Evolutionary conservation across 495 filamentous ascomycete genomes (phyloP), one percentile per base, ranked within the genome.

Genomic region (Lentithecium fluviatile): DNA sequence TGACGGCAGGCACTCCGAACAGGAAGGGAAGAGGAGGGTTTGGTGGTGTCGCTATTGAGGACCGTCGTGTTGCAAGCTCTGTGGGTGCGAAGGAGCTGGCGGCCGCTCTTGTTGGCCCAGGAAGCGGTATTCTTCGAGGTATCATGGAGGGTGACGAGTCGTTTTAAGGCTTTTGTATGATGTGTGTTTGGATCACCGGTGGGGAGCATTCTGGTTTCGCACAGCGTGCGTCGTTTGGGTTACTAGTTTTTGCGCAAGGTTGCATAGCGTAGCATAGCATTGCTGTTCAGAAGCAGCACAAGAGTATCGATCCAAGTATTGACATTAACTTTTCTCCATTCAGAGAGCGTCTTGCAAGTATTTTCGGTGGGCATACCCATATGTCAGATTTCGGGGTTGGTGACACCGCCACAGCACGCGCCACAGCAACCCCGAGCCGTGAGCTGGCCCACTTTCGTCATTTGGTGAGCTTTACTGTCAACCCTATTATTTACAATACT

Each of bases 1-100:
- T 63, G 12, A 26, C 54, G 13, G 64, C 70, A 6, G 56, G 60
- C 2, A 76, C 74, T 32, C 74, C 74, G 19, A 70, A 70, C 21
- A 62, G 63, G 52, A 64, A 65, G n/a, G 70, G 70, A 1, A 69
- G 66, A 40, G 69, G 64, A n/a, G 72, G 69, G 6, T 73, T 74
- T 56, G 71, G 66, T 1, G 61, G 47, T 23, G 49, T n/a, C 25
- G 58, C 61, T 48, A 67, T 69, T 2, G 72, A 75, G 38, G 73
- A 76, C 50, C 62, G 68, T 38, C 71, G 68, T 48, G 59, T 76
- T 36, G 69, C 71, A 5, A 70, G 69, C 46, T 23, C 54, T 17
- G 72, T 75, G 12, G 71, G 62, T 11, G 17, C 15, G 19, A 69
- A 66, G 38, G 74, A 76, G 65, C 45, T 76, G 36, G 25, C 20